Conservation (phyloP, 139 green algal species). For the Zygnema cylindricum region DNA sequence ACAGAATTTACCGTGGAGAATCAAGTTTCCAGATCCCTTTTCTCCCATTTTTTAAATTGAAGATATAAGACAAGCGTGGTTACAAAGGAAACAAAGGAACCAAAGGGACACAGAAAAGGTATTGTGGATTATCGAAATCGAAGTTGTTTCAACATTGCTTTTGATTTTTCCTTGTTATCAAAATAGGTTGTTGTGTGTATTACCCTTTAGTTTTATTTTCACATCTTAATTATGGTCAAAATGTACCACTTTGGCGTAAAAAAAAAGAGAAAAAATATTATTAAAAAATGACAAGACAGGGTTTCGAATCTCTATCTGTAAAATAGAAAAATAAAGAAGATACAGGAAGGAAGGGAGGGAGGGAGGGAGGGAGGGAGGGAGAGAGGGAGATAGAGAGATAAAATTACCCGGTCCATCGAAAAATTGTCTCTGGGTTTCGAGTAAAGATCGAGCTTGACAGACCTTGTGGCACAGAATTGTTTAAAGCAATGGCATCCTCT, state of each 20-base stretch:
- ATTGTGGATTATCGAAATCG: too few species aligned
- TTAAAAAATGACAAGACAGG: too few species aligned
- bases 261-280: too few species aligned
- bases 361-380: conserved; percentile 39
- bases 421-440: conserved; percentile 37
- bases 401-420: conserved; percentile 46
- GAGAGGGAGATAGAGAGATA: conserved; percentile 34
- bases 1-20: neutral
- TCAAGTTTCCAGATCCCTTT: neutral
- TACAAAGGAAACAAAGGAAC: neutral
- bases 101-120: too few species aligned
- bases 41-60: neutral
- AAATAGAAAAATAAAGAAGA: too few species aligned
- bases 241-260: too few species aligned
- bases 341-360: conserved; percentile 31
- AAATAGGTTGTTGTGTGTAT: too few species aligned
- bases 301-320: too few species aligned
- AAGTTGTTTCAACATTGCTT: too few species aligned
- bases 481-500: conserved; percentile 54
- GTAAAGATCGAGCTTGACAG: conserved; percentile 60
- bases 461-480: conserved; percentile 53
- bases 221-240: too few species aligned
- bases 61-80: neutral
- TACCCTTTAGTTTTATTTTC: too few species aligned
- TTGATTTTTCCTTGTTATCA: too few species aligned